A percentile compares a stretch with the other conserved stretches of the same genome.
phyloP scores from a whole-genome alignment of 768 basidiomycete genomes.

The Kondoa malvinella region DNA sequence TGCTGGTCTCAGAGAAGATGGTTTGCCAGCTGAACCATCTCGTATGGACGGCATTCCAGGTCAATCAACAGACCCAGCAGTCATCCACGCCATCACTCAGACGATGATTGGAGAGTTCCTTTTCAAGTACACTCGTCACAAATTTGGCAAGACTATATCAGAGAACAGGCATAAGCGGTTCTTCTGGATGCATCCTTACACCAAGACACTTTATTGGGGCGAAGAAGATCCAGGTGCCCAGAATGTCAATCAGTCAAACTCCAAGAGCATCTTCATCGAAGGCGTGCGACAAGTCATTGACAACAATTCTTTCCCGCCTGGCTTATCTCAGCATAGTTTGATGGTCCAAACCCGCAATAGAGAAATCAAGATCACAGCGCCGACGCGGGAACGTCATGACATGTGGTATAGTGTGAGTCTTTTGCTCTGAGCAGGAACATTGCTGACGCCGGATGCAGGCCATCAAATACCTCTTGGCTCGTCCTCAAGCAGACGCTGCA shows the following conservation, averaged over 20 bases:
- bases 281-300: slow-evolving; percentile 81
- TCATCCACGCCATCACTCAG: slow-evolving; percentile 96
- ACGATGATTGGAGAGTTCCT: slow-evolving; percentile 99
- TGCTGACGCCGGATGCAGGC: slow-evolving; percentile 42
- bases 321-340: slow-evolving; percentile 78
- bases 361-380: slow-evolving; percentile 98
- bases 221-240: slow-evolving; percentile 70
- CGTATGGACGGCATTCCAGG: not conserved
- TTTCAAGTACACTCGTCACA: slow-evolving; percentile 84
- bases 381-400: slow-evolving; percentile 85
- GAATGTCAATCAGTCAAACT: slow-evolving; percentile 73
- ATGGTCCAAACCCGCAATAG: slow-evolving; percentile 80
- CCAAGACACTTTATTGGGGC: slow-evolving; percentile 94
- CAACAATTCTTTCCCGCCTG: slow-evolving; percentile 88
- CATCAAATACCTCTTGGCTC: slow-evolving; percentile 65
- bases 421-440: not conserved
- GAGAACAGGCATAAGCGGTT: slow-evolving; percentile 74
- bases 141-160: slow-evolving; percentile 78
- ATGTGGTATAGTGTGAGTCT: slow-evolving; percentile 54
- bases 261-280: slow-evolving; percentile 76
- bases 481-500: slow-evolving; percentile 21
- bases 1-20: not conserved
- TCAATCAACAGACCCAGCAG: slow-evolving; percentile 56
- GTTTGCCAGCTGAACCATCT: not conserved
- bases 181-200: slow-evolving; percentile 99